Evolutionary conservation across 176 grass and related monocot genomes (phyloP), one percentile per base, ranked within the genome.

Genomic region (Leersia perrieri): DNA sequence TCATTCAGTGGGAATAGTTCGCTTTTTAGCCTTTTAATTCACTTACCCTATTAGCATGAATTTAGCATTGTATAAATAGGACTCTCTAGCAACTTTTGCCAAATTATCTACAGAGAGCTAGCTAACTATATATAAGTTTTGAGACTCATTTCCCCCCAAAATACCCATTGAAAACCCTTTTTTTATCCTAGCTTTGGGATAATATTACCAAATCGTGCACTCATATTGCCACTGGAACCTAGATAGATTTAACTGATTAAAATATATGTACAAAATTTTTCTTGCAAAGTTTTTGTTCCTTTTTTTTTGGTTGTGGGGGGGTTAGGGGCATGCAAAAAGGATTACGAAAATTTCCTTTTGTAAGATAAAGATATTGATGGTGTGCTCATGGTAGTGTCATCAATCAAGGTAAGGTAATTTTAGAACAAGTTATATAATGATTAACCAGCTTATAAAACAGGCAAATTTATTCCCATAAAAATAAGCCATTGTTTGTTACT

Each of bases 11-110:
- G 72, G 77, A 85, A 67, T 86, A 85, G 40, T 72, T 89, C 11
- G 53, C 72, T 85, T 89, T 89, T 89, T 89, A 72, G 11, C 30
- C 55, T 89, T 68, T 73, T 41, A 80, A 22, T 42, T 69, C 38
- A 4, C 64, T 32, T 72, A 77, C 75, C 22, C 60, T 64, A 23
- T 71, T 28, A 41, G 31, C 34, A 40, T 16, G 12, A 55, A 70
- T 11, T 77, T 72, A 66, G 35, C n/a, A 81, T 66, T 60, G 23
- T 30, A 88, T 65, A 72, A 88, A 65, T 30, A 79, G 69, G 62
- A 53, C 34, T 77, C 76, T 80, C 72, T 73, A 85, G 22, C 3
- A 70, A 61, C 36, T 41, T 66, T 67, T 60, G 11, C 34, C 5
- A 77, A 66, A 16, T n/a, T 58, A 77, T 83, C 77, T 42, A 45